A percentile compares a stretch with the other conserved stretches of the same genome.
Evolutionary conservation across 768 basidiomycete species (phyloP).

Genomic region (Leccinum pellstonianum): DNA sequence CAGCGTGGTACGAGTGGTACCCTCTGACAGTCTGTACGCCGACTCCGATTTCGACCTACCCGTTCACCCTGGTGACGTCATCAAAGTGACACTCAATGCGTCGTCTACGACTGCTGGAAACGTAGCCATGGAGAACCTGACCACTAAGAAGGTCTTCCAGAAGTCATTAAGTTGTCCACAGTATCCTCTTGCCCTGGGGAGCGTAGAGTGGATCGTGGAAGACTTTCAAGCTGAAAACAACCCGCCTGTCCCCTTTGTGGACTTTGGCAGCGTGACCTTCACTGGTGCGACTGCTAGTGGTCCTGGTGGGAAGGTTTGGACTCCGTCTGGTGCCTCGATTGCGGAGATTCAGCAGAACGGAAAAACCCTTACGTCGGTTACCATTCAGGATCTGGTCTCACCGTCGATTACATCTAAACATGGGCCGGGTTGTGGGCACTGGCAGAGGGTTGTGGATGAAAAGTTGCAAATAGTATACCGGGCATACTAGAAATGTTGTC

Average conservation of each 20-base stretch:
- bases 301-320: conserved; percentile 6
- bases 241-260: conserved; percentile 3
- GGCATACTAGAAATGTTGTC: not conserved
- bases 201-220: conserved; percentile 27
- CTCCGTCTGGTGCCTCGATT: conserved; percentile 8
- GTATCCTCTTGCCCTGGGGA: conserved; percentile 14
- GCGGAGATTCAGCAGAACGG: conserved; percentile 14
- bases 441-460: not conserved
- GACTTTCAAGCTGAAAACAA: conserved; percentile 13
- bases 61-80: conserved; percentile 1
- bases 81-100: conserved; percentile 17
- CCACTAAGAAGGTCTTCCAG: conserved; percentile 10
- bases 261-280: conserved; percentile 25
- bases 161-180: conserved; percentile 7
- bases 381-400: not conserved
- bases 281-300: conserved; percentile 8
- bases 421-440: not conserved
- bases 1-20: conserved; percentile 28
- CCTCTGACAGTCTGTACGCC: conserved; percentile 7
- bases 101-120: conserved; percentile 20
- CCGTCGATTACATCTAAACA: conserved; percentile 10
- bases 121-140: conserved; percentile 20
- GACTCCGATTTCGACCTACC: no score
- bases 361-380: conserved; percentile 11
- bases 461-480: not conserved